Conservation (phyloP, 352 stramenopile species). For the Phytophthora palmivora region DNA sequence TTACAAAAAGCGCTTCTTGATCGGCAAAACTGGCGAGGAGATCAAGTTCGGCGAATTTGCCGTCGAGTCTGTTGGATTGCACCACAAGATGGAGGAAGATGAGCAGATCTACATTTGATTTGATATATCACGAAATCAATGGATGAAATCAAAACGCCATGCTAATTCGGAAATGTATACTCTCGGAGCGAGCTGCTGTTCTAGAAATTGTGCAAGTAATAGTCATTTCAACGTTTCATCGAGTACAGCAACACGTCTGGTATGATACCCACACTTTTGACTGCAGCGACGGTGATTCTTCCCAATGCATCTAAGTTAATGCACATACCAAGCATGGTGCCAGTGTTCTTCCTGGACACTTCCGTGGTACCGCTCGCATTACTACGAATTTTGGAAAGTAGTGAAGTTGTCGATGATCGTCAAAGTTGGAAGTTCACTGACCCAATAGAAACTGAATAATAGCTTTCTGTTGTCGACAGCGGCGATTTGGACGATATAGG, state of each 20-base stretch:
- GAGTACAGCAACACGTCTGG: not conserved
- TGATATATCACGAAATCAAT: conserved; percentile 1
- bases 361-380: conserved; percentile 26
- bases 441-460: conserved; percentile 23
- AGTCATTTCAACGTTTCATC: conserved; percentile 2
- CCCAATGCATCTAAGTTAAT: conserved; percentile 11
- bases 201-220: conserved; percentile 5
- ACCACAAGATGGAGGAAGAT: conserved; percentile 75
- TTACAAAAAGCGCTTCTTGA: conserved; percentile 81
- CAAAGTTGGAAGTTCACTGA: conserved; percentile 21
- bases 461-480: conserved; percentile 7
- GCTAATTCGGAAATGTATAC: conserved; percentile 5
- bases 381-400: conserved; percentile 31
- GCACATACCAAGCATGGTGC: conserved; percentile 16
- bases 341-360: conserved; percentile 22
- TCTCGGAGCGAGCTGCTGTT: not conserved
- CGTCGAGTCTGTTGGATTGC: conserved; percentile 64
- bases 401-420: conserved; percentile 10
- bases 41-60: conserved; percentile 79
- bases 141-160: conserved; percentile 10
- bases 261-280: conserved; percentile 21
- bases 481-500: conserved; percentile 19
- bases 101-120: conserved; percentile 70
- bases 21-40: conserved; percentile 72
- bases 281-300: conserved; percentile 20